Conservation (phyloP, 345 rosid species). For the Eucalyptus polybractea region DNA sequence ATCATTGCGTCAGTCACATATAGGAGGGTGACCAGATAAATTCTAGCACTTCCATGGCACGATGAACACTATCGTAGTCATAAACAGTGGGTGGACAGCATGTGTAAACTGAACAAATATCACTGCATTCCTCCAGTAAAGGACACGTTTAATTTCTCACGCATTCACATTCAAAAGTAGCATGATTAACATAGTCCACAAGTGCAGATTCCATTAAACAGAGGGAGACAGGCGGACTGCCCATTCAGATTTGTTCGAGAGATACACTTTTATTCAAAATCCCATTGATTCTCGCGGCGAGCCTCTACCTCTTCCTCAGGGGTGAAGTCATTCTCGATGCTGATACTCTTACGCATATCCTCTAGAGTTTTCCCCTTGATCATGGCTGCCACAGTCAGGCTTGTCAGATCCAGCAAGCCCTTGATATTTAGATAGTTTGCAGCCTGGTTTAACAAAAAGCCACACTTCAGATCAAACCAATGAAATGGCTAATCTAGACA, state of each 20-base stretch:
- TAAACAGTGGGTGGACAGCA: background rate
- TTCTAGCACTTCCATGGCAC: no score
- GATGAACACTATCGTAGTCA: background rate
- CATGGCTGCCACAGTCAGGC: background rate
- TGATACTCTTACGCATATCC: background rate
- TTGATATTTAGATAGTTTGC: background rate
- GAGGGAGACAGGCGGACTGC: background rate
- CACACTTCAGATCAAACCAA: background rate
- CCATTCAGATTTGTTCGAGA: no score
- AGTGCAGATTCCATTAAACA: rapidly evolving
- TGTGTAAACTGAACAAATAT: background rate
- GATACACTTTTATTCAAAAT: background rate
- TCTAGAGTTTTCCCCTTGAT: background rate
- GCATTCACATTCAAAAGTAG: background rate
- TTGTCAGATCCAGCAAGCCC: background rate
- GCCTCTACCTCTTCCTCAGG: background rate
- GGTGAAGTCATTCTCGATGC: background rate
- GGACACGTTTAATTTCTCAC: background rate
- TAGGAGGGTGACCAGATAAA: background rate
- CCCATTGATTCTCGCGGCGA: background rate
- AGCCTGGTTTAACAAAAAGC: background rate
- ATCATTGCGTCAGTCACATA: background rate
- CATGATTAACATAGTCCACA: background rate
- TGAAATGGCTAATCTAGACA: background rate
- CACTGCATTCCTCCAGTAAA: background rate